phyloP scores from a whole-genome alignment of 345 rosid species.

The Melastoma malabathricum region DNA sequence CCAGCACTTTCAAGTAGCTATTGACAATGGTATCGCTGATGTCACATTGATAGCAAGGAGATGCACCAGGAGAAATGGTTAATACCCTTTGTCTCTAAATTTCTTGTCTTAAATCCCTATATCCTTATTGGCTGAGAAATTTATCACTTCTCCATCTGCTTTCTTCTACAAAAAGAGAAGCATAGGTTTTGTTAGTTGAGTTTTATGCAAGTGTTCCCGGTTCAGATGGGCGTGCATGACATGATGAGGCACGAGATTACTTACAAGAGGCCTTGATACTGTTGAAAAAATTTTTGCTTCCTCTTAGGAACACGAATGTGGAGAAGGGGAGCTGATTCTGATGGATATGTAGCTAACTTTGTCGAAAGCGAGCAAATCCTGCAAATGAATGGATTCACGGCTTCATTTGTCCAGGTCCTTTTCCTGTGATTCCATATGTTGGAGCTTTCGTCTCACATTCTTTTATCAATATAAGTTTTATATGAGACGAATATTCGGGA shows the following conservation, averaged over 20 bases:
- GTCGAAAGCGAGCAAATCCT: slow-evolving; percentile 93
- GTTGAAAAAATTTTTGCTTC: background rate
- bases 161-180: too few species aligned
- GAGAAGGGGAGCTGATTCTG: slow-evolving; percentile 98
- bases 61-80: slow-evolving; percentile 95
- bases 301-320: slow-evolving; percentile 88
- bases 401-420: slow-evolving; percentile 55
- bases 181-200: too few species aligned
- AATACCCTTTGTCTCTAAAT: background rate
- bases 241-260: too few species aligned
- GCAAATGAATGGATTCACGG: slow-evolving; percentile 69
- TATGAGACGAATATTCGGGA: too few species aligned
- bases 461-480: too few species aligned
- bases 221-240: too few species aligned
- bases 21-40: slow-evolving; percentile 72
- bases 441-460: background rate
- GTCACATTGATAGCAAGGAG: slow-evolving; percentile 89
- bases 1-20: slow-evolving; percentile 77
- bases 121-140: too few species aligned
- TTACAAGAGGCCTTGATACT: too few species aligned
- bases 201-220: too few species aligned
- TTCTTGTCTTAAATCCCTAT: background rate
- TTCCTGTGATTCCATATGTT: background rate
- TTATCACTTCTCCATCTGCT: too few species aligned
- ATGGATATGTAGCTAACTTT: slow-evolving; percentile 96